Evolutionary conservation across 495 filamentous ascomycete species (phyloP), one percentile per base, ranked within the genome.

Genomic region (Podospora pseudocomata): DNA sequence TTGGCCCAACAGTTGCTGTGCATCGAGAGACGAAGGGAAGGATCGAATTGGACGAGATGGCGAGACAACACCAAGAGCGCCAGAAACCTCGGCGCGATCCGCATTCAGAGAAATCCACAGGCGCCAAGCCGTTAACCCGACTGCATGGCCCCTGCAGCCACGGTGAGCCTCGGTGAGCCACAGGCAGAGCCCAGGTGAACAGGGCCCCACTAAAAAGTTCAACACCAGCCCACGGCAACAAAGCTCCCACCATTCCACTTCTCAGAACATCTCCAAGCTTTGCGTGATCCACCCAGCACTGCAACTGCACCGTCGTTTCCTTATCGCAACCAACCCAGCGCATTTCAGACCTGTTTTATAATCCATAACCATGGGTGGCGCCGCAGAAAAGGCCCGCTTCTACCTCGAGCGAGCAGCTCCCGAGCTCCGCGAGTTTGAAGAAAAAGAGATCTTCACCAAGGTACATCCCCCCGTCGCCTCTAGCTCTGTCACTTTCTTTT

Each of bases 351-450:
- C 11, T 11, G 11, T 18, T 11, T 49, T 2, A 49, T 1, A 18
- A 64, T 60, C 54, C 26, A 55, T 49, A 39, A 84, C 56, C 63
- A 97, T 97, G 93, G 87, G 92, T 1, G 87, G 86, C 58, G 87
- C 92, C 56, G 91, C 90, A 68, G 96, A 99, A 75, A 98, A 97
- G 80, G 94, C 94, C 19, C 91, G 94, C 30, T 97, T 93, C 80
- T 97, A 90, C 77, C 84, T 98, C 58, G 95, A 99, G 80, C 89
- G 92, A 69, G 91, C 91, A 5, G 91, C 96, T 49, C 92, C 94
- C 6, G 93, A 97, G 77, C 86, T 99, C 53, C 92, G 91, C 62
- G 93, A 96, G 66, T 92, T 91, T 68, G 88, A 94, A 76, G 85
- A 90, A 65, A 96, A 97, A 74, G 89, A 91, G 65, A 90, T 98